phyloP scores from a whole-genome alignment of 2,329 filamentous ascomycete species.

The Chalaropsis thielavioides region DNA sequence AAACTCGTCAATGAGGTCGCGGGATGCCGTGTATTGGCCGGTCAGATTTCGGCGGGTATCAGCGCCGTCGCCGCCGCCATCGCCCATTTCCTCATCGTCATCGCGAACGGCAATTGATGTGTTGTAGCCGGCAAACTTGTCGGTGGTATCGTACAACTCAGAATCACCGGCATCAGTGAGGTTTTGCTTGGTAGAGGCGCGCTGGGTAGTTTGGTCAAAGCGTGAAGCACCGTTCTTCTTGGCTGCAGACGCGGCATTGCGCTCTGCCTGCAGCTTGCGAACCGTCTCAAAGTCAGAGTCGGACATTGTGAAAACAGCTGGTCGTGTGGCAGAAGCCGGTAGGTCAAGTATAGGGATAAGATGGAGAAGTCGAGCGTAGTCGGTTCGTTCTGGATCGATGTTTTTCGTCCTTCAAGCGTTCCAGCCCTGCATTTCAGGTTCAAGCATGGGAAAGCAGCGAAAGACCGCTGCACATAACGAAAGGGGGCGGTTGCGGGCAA shows the following conservation, averaged over 20 bases:
- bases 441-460: slow-evolving; percentile 17
- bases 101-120: slow-evolving; percentile 70
- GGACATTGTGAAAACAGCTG: slow-evolving; percentile 38
- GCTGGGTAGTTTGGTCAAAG: slow-evolving; percentile 66
- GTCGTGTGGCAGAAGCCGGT: not conserved
- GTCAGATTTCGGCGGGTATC: slow-evolving; percentile 66
- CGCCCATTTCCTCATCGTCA: slow-evolving; percentile 65
- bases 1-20: slow-evolving; percentile 87
- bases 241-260: slow-evolving; percentile 61
- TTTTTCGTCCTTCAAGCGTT: slow-evolving; percentile 17
- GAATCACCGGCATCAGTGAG: slow-evolving; percentile 82
- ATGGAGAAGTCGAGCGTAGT: not conserved
- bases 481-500: slow-evolving; percentile 23
- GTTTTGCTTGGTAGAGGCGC: slow-evolving; percentile 75
- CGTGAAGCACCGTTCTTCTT: slow-evolving; percentile 65
- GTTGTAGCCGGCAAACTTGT: slow-evolving; percentile 83
- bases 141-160: slow-evolving; percentile 65
- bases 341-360: not conserved
- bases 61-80: slow-evolving; percentile 56
- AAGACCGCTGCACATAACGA: slow-evolving; percentile 20
- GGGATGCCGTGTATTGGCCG: slow-evolving; percentile 90
- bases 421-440: slow-evolving; percentile 18
- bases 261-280: slow-evolving; percentile 80
- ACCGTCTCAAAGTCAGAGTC: slow-evolving; percentile 79
- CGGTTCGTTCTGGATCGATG: slow-evolving; percentile 13